These are phyloP conservation scores for Quercus parvula DNA, from an alignment of 306 rosid genomes.

Conservation along the genomic window DNA sequence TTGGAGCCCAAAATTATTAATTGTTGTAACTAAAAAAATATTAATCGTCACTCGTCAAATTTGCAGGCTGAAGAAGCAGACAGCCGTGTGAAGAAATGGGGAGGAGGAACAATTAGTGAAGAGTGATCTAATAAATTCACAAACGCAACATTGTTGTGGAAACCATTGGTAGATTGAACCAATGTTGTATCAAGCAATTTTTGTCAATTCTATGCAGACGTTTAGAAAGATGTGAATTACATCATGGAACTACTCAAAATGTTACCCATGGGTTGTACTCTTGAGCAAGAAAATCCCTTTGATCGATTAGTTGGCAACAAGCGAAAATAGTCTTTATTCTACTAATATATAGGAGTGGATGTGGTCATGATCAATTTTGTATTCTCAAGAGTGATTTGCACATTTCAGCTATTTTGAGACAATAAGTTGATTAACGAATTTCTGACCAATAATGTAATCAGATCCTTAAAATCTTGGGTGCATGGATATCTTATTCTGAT, in stretches of 20 bases:
- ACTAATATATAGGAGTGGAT: not conserved
- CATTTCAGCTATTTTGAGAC: not conserved
- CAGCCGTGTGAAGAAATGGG: conserved; percentile 68
- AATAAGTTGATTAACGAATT: not conserved
- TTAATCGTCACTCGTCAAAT: conserved; percentile 14
- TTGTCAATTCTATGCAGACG: not conserved
- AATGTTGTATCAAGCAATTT: not conserved
- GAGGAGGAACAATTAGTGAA: conserved; percentile 54
- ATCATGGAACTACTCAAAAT: too few species aligned
- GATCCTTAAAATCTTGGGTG: not conserved
- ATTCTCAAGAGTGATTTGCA: not conserved
- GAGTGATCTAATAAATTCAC: not conserved
- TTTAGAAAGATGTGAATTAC: not conserved
- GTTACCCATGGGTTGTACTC: too few species aligned
- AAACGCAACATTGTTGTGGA: not conserved
- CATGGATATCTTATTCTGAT: not conserved
- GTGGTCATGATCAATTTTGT: not conserved
- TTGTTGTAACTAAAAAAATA: not conserved
- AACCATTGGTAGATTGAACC: not conserved
- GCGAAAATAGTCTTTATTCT: not conserved
- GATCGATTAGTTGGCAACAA: not conserved
- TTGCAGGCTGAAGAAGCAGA: conserved; percentile 76
- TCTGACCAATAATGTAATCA: not conserved
- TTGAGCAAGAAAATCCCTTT: too few species aligned
- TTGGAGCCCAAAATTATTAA: not conserved